Evolutionary conservation across 2,329 filamentous ascomycete species (phyloP), one percentile per base, ranked within the genome.

Genomic region (Aspergillus tanneri): DNA sequence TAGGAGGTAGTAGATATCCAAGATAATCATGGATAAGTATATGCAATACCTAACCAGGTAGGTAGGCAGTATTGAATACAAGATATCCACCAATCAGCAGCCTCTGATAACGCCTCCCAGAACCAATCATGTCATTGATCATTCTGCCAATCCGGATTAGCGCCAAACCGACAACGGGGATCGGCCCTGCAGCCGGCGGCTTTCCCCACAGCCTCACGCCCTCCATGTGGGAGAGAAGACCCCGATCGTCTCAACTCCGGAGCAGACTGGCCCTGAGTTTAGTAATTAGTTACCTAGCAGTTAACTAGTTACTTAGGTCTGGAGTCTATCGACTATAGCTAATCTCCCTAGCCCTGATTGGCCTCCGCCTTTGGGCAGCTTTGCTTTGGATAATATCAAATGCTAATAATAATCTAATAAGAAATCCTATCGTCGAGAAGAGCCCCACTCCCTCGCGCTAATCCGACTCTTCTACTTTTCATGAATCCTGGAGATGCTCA

Each of bases 51-150:
- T 40, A 24, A 5, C 19, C 14, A 25, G 22, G 11, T 40, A 40
- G 4, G 8, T 25, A n/a, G n/a, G n/a, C n/a, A n/a, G n/a, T n/a
- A n/a, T n/a, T n/a, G n/a, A n/a, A n/a, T n/a, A n/a, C n/a, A n/a
- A n/a, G n/a, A n/a, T n/a, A n/a, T 16, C 24, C 3, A 12, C 62
- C 59, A 64, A 65, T 66, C 59, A 62, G 16, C 12, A 24, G 3
- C 6, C 36, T 11, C 10, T 55, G 58, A 63, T 62, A 66, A 62
- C 57, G 44, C 36, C 10, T 11, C 6, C 2, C 10, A n/a, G 7
- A 19, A 5, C 63, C 62, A 65, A 65, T 65, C 55, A 65, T 8
- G 21, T 18, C 0, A 1, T 2, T 3, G 12, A 8, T 10, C 9
- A 7, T 30, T 7, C 12, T 4, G 23, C 49, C 39, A 57, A 59